These are phyloP conservation scores for Laetiporus sulphureus DNA, from an alignment of 1,284 basidiomycete species.

Conservation along the genomic window DNA sequence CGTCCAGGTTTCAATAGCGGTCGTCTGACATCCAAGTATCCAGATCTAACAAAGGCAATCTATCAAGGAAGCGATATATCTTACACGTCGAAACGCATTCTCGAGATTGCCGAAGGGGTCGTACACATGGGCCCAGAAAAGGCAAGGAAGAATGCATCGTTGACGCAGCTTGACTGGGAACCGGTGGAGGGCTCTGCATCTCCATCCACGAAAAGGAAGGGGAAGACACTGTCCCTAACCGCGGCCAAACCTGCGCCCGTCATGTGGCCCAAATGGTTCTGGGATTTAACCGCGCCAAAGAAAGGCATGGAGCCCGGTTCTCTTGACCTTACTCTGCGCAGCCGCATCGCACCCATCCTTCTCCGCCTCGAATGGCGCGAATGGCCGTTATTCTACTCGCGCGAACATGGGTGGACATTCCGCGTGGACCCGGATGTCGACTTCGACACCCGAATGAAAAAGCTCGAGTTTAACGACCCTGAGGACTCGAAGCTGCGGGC, in stretches of 20 bases:
- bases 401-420: constrained; percentile 90
- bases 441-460: constrained; percentile 33
- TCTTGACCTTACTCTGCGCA: constrained; percentile 85
- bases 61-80: constrained; percentile 30
- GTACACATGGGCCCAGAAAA: constrained; percentile 14
- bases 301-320: constrained; percentile 58
- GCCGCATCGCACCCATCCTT: constrained; percentile 79
- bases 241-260: constrained; percentile 40
- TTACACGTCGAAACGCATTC: constrained; percentile 26
- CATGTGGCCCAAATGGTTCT: constrained; percentile 92
- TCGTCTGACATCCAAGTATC: constrained; percentile 30
- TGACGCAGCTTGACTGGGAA: constrained; percentile 65
- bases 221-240: too few species aligned
- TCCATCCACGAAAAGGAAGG: too few species aligned
- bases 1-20: constrained; percentile 33
- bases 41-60: constrained; percentile 36
- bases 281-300: constrained; percentile 77
- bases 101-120: constrained; percentile 32
- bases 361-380: constrained; percentile 86
- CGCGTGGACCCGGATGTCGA: constrained; percentile 48
- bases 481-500: constrained; percentile 51
- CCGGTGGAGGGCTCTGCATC: too few species aligned
- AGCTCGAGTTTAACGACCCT: constrained; percentile 53
- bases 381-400: constrained; percentile 82
- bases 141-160: constrained; percentile 45